phyloP scores from a whole-genome alignment of 805 yeast genomes.

The Metschnikowia continentalis region DNA sequence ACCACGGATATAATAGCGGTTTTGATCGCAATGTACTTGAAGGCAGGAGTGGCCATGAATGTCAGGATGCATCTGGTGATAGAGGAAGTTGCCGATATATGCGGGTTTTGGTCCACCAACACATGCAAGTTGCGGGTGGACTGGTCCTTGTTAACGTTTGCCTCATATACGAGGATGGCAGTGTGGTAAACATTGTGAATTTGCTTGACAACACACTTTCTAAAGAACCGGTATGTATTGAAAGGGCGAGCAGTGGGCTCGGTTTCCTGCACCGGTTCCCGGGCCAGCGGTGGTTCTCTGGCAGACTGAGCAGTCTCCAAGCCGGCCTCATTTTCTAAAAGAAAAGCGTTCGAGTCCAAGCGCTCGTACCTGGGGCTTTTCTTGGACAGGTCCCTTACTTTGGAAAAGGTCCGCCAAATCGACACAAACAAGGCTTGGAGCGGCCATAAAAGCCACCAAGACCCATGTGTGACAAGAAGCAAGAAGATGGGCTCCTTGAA shows the following conservation, averaged over 20 bases:
- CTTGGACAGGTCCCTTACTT: slow-evolving; percentile 14
- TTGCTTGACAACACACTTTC: slow-evolving; percentile 37
- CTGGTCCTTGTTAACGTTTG: slow-evolving; percentile 34
- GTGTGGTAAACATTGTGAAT: slow-evolving; percentile 44
- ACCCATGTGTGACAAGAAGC: slow-evolving; percentile 68
- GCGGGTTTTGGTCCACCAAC: slow-evolving; percentile 36
- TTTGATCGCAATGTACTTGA: slow-evolving; percentile 43
- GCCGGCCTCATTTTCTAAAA: slow-evolving; percentile 19
- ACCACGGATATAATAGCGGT: slow-evolving; percentile 49
- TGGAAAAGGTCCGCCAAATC: slow-evolving; percentile 38
- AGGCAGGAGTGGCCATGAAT: slow-evolving; percentile 43
- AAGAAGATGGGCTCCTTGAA: slow-evolving; percentile 69
- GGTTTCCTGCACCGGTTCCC: slow-evolving; percentile 2
- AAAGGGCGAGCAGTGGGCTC: slow-evolving; percentile 7
- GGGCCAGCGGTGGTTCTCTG: slow-evolving; percentile 8
- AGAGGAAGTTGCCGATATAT: slow-evolving; percentile 30
- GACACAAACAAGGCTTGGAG: slow-evolving; percentile 53
- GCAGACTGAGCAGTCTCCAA: slow-evolving; percentile 5
- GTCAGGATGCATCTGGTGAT: slow-evolving; percentile 28
- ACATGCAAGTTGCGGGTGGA: slow-evolving; percentile 29
- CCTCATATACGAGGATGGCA: slow-evolving; percentile 39
- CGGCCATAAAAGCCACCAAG: slow-evolving; percentile 75
- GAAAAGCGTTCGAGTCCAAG: slow-evolving; percentile 27
- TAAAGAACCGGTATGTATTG: slow-evolving; percentile 26
- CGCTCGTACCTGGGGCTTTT: slow-evolving; percentile 23